A percentile compares a stretch with the other conserved stretches of the same genome.
These are phyloP conservation scores for Nicotiana undulata DNA, from an alignment of 257 asterid genomes.

Conservation along the genomic window DNA sequence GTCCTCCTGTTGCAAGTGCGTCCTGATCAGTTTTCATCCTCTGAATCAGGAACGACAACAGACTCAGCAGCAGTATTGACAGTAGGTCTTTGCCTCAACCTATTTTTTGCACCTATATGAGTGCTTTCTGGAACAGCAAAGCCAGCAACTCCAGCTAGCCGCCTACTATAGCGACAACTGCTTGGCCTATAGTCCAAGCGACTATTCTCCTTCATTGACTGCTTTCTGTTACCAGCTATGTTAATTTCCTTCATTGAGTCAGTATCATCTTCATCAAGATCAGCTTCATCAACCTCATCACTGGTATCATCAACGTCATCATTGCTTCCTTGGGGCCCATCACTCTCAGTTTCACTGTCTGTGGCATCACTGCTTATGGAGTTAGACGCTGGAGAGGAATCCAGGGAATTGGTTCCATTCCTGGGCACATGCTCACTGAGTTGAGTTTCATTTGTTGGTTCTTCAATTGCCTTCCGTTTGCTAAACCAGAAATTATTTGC, in stretches of 20 bases:
- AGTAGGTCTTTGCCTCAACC: slow-evolving; percentile 53
- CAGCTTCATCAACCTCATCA: slow-evolving; percentile 29
- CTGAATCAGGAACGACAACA: slow-evolving; percentile 48
- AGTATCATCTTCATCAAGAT: slow-evolving; percentile 15
- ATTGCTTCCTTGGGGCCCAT: slow-evolving; percentile 14
- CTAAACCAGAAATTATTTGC: slow-evolving; percentile 24
- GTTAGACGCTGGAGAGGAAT: slow-evolving; percentile 17
- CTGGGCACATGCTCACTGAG: slow-evolving; percentile 15
- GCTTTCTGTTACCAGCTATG: not conserved
- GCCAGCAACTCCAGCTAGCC: slow-evolving; percentile 41
- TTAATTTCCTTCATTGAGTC: slow-evolving; percentile 10
- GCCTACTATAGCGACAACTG: slow-evolving; percentile 32
- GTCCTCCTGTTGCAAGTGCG: not conserved
- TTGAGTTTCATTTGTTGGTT: slow-evolving; percentile 15
- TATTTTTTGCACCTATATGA: slow-evolving; percentile 41
- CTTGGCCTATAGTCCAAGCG: slow-evolving; percentile 19
- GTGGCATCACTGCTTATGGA: slow-evolving; percentile 28
- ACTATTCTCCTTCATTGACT: slow-evolving; percentile 18
- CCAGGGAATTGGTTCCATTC: slow-evolving; percentile 19
- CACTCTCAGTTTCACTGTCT: slow-evolving; percentile 24
- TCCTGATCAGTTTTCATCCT: slow-evolving; percentile 37
- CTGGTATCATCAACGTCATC: slow-evolving; percentile 18
- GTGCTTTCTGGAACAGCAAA: slow-evolving; percentile 32
- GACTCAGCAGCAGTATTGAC: slow-evolving; percentile 42
- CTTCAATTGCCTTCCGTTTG: slow-evolving; percentile 40